Conservation (phyloP, 139 green algal species). For the Desmodesmus armatus region DNA sequence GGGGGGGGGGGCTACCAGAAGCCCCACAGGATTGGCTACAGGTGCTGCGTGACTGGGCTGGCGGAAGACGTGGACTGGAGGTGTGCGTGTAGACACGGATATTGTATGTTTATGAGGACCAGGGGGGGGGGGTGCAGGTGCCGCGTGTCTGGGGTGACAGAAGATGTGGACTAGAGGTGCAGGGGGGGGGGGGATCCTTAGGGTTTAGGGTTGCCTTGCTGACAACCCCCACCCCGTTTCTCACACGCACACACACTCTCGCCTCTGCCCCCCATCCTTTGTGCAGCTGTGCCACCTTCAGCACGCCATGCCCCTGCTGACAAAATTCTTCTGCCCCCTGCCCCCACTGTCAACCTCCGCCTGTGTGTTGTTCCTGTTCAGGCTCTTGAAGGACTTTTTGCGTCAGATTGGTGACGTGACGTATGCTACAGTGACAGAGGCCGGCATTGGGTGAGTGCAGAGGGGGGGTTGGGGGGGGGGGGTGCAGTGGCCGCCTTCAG, state of each 20-base stretch:
- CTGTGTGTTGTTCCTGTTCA: neutral
- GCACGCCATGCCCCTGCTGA: neutral
- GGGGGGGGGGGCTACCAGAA: neutral
- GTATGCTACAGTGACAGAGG: slow-evolving; percentile 33
- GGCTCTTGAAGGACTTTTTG: slow-evolving; percentile 40
- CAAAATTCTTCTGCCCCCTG: neutral
- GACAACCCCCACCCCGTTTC: too few species aligned
- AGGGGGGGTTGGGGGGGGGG: too few species aligned
- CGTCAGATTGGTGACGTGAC: slow-evolving; percentile 31
- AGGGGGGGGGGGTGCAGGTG: too few species aligned
- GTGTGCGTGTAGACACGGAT: neutral
- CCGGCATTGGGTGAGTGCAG: slow-evolving; percentile 24
- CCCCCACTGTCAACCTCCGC: neutral
- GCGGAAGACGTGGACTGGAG: slow-evolving; percentile 7
- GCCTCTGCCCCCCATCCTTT: neutral
- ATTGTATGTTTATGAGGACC: neutral
- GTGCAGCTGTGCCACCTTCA: neutral
- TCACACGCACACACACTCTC: too few species aligned
- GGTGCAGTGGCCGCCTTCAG: too few species aligned
- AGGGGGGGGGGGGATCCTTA: neutral
- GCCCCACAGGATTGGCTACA: slow-evolving; percentile 19
- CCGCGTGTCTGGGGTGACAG: neutral
- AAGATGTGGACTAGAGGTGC: neutral
- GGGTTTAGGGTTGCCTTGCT: neutral
- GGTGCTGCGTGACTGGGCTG: slow-evolving; percentile 9